phyloP scores from a whole-genome alignment of 2,329 filamentous ascomycete species.

The Orbilia blumenaviensis region DNA sequence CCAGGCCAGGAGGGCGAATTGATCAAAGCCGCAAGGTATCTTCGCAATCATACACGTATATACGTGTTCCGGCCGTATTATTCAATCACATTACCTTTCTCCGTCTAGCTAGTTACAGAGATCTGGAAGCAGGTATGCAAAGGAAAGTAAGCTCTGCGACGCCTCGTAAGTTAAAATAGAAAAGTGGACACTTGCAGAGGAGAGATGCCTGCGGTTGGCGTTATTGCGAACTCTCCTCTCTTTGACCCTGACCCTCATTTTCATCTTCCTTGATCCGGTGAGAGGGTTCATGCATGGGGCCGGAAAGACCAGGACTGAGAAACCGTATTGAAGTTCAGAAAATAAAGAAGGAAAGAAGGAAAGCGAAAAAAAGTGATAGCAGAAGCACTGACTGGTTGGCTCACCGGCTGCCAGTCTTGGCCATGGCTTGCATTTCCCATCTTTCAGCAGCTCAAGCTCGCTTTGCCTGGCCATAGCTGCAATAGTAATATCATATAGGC shows the following conservation, averaged over 20 bases:
- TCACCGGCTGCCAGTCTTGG: no score
- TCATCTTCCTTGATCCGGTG: slow-evolving; percentile 45
- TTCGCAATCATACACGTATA: slow-evolving; percentile 18
- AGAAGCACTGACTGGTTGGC: neutral
- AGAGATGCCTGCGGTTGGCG: neutral
- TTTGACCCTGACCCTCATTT: slow-evolving; percentile 44
- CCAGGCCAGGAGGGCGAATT: slow-evolving; percentile 29
- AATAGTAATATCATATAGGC: slow-evolving; percentile 25
- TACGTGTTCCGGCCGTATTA: slow-evolving; percentile 17
- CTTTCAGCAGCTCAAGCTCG: slow-evolving; percentile 40
- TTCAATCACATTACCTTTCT: slow-evolving; percentile 33
- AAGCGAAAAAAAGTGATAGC: slow-evolving; percentile 17
- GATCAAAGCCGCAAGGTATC: slow-evolving; percentile 11
- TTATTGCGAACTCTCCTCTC: slow-evolving; percentile 11
- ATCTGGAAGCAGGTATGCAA: neutral
- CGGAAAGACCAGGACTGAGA: slow-evolving; percentile 22
- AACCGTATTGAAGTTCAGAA: slow-evolving; percentile 20
- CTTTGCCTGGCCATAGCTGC: slow-evolving; percentile 27
- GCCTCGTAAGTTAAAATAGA: slow-evolving; percentile 47
- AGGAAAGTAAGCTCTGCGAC: slow-evolving; percentile 36
- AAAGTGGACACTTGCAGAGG: slow-evolving; percentile 21
- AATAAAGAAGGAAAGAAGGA: neutral
- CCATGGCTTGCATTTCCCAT: slow-evolving; percentile 37
- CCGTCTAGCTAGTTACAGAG: slow-evolving; percentile 5
- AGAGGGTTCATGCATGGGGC: slow-evolving; percentile 44